Evolutionary conservation across 176 grass and related monocot species (phyloP).

Genomic region (Phoenix dactylifera): DNA sequence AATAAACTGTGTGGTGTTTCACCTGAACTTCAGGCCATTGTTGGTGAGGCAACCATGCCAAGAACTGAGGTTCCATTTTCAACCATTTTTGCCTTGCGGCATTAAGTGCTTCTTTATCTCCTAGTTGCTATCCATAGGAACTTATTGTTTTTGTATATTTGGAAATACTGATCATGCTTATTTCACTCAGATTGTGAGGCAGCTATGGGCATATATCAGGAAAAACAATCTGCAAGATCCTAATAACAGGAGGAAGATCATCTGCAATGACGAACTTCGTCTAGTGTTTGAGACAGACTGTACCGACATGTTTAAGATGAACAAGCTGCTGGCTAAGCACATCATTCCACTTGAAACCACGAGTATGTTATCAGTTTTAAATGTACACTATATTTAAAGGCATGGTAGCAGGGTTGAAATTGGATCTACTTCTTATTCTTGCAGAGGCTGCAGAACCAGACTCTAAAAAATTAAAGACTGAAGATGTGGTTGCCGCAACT

Average conservation of each 20-base stretch:
- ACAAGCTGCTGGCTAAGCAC: constrained; percentile 96
- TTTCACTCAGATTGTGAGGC: constrained; percentile 85
- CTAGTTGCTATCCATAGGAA: neutral
- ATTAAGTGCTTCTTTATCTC: neutral
- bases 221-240: constrained; percentile 99
- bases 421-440: constrained; percentile 16
- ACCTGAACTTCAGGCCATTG: no score
- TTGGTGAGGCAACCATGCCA: no score
- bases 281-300: constrained; percentile 79
- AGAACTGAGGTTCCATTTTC: no score
- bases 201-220: constrained; percentile 91
- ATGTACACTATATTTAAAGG: no score
- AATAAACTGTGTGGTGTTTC: no score
- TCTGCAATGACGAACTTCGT: constrained; percentile 92
- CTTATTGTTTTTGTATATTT: neutral
- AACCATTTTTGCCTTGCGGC: constrained; percentile 3
- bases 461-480: constrained; percentile 46
- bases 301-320: constrained; percentile 99
- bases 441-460: constrained; percentile 38
- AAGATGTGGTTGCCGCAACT: constrained; percentile 17
- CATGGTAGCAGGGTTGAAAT: no score
- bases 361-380: no score
- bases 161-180: neutral
- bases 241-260: constrained; percentile 96
- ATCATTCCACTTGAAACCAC: constrained; percentile 69